Percentiles rank a stretch among this genome's conserved stretches.
Evolutionary conservation across 768 basidiomycete genomes (phyloP).

Genomic region (Boletus tylopilopsis): DNA sequence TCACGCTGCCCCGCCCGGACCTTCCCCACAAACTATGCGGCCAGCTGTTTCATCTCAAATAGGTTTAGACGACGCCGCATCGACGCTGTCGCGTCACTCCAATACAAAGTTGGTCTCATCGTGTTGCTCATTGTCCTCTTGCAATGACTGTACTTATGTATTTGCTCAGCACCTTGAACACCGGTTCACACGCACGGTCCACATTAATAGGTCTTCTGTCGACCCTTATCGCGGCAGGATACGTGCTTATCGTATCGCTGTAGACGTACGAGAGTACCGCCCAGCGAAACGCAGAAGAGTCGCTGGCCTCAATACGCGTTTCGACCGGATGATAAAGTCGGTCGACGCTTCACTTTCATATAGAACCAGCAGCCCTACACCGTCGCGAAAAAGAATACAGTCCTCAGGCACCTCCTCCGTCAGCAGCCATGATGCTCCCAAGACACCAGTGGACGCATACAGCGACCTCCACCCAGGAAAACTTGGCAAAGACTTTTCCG

Average conservation of each 20-base stretch:
- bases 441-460: slow-evolving; percentile 41
- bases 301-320: slow-evolving; percentile 53
- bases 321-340: slow-evolving; percentile 64
- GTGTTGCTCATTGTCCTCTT: background rate
- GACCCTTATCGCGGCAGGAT: background rate
- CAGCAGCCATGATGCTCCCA: slow-evolving; percentile 38
- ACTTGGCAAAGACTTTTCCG: slow-evolving; percentile 39
- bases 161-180: slow-evolving; percentile 1
- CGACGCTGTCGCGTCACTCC: slow-evolving; percentile 8
- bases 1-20: no score
- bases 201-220: slow-evolving; percentile 15
- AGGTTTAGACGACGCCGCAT: slow-evolving; percentile 8
- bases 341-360: slow-evolving; percentile 42
- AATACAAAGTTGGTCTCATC: slow-evolving; percentile 10
- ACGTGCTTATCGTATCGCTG: background rate
- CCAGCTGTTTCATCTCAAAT: background rate
- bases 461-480: slow-evolving; percentile 30
- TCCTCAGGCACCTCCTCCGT: slow-evolving; percentile 46
- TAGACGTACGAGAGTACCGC: slow-evolving; percentile 8
- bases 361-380: slow-evolving; percentile 15
- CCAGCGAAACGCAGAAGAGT: slow-evolving; percentile 47
- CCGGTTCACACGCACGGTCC: background rate
- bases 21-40: background rate
- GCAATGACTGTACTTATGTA: background rate
- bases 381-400: slow-evolving; percentile 29